Base-by-base conservation (phyloP, 345 rosid genomes). In the Aquilaria yunnanensis region DNA sequence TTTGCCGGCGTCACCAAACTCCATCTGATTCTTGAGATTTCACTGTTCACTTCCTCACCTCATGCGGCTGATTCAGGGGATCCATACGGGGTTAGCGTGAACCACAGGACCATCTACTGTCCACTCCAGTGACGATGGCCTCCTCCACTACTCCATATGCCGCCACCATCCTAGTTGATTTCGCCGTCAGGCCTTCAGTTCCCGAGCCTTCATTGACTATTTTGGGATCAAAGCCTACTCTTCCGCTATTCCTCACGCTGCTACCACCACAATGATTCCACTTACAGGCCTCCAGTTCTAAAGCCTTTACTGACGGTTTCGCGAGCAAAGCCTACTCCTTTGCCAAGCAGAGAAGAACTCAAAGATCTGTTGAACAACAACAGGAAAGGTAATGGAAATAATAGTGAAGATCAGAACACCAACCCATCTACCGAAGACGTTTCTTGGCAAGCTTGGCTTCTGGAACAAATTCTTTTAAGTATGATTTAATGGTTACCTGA, bases 391-490 rank as follows among this genome's bases (percentile, higher is more conserved):
- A 32, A 63, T 32, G 30, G 8, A 12, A 47, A 37, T 9, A 9
- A 10, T 23, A 67, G 47, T 59, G 73, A 59, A 41, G 71, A 68
- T 51, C 80, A 55, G 49, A 68, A 49, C 51, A 59, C 54, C 31
- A 66, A 67, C 45, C 72, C 82, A 16, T 78, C 88, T 48, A 65
- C 76, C n/a, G 91, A 87, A 54, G 95, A 87, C 63, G 74, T 74
- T 57, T 85, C 91, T 62, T 78, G 88, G 34, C 88, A 80, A 73
- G 72, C 92, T 31, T 85, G 77, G 74, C 85, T 87, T 70, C 61
- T 90, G 97, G 97, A 85, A 87, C 77, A 72, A 82, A 49, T 90
- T 85, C 79, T 87, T 90, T 76, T 87, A 90, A 95, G 97, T 90
- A 80, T 47, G 59, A 59, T 51, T 57, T 47, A 45, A 23, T 23